Evolutionary conservation across 176 grass and related monocot genomes (phyloP).

Genomic region (Triticum urartu): DNA sequence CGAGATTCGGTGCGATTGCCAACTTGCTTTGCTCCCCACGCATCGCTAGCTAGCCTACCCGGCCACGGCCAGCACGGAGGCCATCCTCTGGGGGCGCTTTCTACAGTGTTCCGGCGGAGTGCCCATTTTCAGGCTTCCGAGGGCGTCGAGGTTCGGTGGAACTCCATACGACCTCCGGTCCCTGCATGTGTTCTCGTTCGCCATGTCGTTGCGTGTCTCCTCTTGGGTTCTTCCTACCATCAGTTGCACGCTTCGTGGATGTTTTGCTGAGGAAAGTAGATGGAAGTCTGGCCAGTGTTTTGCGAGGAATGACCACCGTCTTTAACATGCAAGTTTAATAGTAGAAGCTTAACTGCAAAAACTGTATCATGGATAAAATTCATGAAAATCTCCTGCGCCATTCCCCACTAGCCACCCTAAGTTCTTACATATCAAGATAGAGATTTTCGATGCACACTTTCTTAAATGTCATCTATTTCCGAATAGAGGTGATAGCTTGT

Average conservation of each 20-base stretch:
- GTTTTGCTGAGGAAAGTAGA: not conserved
- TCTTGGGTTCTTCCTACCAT: not conserved
- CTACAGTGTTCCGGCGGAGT: not conserved
- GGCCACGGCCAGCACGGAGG: not conserved
- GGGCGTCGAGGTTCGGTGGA: not conserved
- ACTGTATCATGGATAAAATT: not conserved
- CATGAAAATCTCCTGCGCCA: not conserved
- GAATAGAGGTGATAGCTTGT: too few relatives aligned
- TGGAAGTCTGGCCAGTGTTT: not conserved
- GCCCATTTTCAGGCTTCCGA: not conserved
- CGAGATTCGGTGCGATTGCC: not conserved
- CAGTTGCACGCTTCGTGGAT: not conserved
- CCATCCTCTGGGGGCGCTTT: not conserved
- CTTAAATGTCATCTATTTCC: too few relatives aligned
- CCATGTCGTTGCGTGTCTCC: not conserved
- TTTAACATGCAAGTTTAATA: too few relatives aligned
- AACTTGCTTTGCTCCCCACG: conserved; percentile 20
- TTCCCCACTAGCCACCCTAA: not conserved
- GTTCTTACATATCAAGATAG: not conserved
- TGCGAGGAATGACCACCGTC: too few relatives aligned
- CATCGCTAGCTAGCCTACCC: not conserved
- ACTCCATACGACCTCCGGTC: not conserved
- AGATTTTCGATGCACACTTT: too few relatives aligned
- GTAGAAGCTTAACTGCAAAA: too few relatives aligned
- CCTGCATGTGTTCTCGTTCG: not conserved